These are phyloP conservation scores for Penicillium subrubescens DNA, from an alignment of 495 filamentous ascomycete genomes.

Conservation along the genomic window DNA sequence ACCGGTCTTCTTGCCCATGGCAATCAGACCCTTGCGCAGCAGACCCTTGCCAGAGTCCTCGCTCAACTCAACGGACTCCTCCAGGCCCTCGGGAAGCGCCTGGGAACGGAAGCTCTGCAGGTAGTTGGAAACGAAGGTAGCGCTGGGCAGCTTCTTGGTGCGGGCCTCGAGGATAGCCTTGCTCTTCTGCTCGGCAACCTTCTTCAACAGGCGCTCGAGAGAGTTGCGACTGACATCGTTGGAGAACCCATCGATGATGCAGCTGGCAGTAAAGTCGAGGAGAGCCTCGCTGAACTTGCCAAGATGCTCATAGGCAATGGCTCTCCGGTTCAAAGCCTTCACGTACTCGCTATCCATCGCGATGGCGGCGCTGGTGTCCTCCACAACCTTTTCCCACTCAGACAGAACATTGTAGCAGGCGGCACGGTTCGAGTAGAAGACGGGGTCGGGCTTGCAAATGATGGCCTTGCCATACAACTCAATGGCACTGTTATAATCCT, in stretches of 20 bases:
- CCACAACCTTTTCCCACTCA: slow-evolving; percentile 94
- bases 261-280: slow-evolving; percentile 96
- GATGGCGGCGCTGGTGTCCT: slow-evolving; percentile 94
- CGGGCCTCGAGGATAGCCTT: slow-evolving; percentile 79
- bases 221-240: slow-evolving; percentile 85
- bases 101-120: slow-evolving; percentile 93
- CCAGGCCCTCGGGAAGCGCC: slow-evolving; percentile 77
- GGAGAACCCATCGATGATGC: slow-evolving; percentile 95
- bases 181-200: slow-evolving; percentile 91
- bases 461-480: slow-evolving; percentile 94
- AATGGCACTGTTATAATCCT: slow-evolving; percentile 90
- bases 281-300: slow-evolving; percentile 90
- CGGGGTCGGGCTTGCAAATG: slow-evolving; percentile 92
- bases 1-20: slow-evolving; percentile 80
- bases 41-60: slow-evolving; percentile 84
- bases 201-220: slow-evolving; percentile 92
- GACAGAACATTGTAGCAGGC: slow-evolving; percentile 93
- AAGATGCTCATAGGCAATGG: slow-evolving; percentile 93
- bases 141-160: slow-evolving; percentile 83
- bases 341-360: slow-evolving; percentile 92
- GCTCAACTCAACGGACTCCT: slow-evolving; percentile 71
- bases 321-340: slow-evolving; percentile 94
- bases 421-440: slow-evolving; percentile 98
- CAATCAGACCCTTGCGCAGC: slow-evolving; percentile 76
- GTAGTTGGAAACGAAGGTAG: slow-evolving; percentile 97